These are phyloP conservation scores for Fagus crenata DNA, from an alignment of 306 rosid genomes.

Conservation along the genomic window DNA sequence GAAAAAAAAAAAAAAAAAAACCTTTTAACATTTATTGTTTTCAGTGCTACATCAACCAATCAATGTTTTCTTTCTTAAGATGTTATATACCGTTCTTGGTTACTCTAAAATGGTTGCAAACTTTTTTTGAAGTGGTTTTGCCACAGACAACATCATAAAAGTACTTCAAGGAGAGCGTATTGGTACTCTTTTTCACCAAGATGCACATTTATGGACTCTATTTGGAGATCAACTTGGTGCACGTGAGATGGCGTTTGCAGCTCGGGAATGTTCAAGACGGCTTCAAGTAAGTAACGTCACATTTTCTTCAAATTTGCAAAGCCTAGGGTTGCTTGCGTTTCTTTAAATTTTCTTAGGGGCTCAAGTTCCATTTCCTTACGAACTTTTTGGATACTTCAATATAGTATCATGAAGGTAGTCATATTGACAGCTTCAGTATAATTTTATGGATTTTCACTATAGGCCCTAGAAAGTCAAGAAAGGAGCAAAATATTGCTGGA, in stretches of 20 bases:
- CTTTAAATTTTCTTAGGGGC: conserved; percentile 12
- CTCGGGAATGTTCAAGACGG: conserved; percentile 62
- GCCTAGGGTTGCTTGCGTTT: background rate
- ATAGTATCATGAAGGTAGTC: background rate
- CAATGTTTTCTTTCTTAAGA: background rate
- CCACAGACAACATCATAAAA: conserved; percentile 65
- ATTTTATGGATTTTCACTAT: conserved; percentile 15
- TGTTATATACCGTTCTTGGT: conserved; percentile 19
- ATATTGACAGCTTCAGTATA: background rate
- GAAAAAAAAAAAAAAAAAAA: background rate
- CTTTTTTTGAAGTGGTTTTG: conserved; percentile 58
- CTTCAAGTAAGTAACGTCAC: conserved; percentile 51
- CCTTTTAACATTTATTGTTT: background rate
- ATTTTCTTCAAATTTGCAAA: conserved; percentile 4
- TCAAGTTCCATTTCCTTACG: background rate
- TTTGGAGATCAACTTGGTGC: conserved; percentile 59
- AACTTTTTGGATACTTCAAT: background rate
- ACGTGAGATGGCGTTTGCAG: conserved; percentile 78
- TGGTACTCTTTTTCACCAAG: conserved; percentile 86
- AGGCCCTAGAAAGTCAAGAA: conserved; percentile 58
- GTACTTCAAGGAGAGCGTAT: conserved; percentile 77
- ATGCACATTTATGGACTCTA: conserved; percentile 72
- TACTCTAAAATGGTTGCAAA: conserved; percentile 20
- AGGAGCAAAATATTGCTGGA: conserved; percentile 70
- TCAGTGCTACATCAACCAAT: background rate